phyloP scores from a whole-genome alignment of 345 rosid genomes.

The Eucalyptus curtisii region DNA sequence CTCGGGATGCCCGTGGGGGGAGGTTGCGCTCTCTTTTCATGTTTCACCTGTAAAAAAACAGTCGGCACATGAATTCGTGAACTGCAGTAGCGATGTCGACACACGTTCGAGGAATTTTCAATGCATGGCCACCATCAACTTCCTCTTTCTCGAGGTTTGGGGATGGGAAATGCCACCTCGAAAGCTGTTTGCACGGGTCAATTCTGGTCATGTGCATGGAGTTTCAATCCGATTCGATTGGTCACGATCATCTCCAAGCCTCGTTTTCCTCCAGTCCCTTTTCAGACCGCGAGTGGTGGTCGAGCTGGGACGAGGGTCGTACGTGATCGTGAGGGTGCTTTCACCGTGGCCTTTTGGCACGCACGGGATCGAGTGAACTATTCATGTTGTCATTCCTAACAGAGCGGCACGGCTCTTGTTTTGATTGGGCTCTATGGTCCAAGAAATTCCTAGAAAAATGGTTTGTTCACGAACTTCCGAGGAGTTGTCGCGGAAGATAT shows the following conservation, averaged over 20 bases:
- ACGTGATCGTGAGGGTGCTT: background rate
- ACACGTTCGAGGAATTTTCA: background rate
- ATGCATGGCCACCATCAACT: background rate
- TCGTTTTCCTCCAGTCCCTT: background rate
- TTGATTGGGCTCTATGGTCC: background rate
- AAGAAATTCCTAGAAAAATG: background rate
- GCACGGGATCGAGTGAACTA: background rate
- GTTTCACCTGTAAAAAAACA: background rate
- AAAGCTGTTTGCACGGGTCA: background rate
- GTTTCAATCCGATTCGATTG: background rate
- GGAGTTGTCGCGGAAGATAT: background rate
- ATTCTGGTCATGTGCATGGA: background rate
- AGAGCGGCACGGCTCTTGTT: background rate
- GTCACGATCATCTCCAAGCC: background rate
- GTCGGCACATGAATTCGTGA: background rate
- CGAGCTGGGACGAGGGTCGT: background rate
- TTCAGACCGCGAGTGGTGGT: background rate
- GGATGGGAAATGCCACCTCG: background rate
- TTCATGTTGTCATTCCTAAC: background rate
- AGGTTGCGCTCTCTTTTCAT: background rate
- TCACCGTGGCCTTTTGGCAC: background rate
- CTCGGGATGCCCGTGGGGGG: conserved; percentile 15
- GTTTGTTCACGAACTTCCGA: background rate
- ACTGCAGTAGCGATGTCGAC: background rate
- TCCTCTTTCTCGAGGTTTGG: background rate